phyloP scores from a whole-genome alignment of 345 rosid genomes.

The Hypericum perforatum region DNA sequence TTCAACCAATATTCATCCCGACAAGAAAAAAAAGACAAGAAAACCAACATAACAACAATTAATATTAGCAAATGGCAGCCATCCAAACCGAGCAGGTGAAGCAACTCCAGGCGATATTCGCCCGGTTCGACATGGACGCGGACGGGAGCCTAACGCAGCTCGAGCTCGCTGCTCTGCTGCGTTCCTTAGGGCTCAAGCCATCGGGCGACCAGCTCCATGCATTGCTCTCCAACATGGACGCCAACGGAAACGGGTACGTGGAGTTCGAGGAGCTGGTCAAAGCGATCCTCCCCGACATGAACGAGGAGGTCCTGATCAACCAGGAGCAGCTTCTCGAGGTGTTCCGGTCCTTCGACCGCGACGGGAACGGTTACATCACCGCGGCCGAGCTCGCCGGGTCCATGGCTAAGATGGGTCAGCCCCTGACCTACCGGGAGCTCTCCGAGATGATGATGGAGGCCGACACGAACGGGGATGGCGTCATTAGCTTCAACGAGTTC shows the following conservation, averaged over 20 bases:
- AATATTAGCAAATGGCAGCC: slow-evolving; percentile 15
- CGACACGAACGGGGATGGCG: slow-evolving; percentile 84
- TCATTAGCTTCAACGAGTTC: slow-evolving; percentile 71
- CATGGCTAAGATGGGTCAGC: slow-evolving; percentile 80
- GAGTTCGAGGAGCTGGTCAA: slow-evolving; percentile 76
- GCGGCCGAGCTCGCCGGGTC: slow-evolving; percentile 72
- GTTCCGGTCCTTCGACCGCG: slow-evolving; percentile 54
- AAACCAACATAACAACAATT: slow-evolving; percentile 5
- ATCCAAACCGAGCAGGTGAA: slow-evolving; percentile 44
- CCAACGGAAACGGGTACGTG: slow-evolving; percentile 67
- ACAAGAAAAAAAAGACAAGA: no score
- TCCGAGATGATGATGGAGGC: slow-evolving; percentile 87
- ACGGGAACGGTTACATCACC: slow-evolving; percentile 60
- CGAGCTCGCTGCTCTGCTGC: slow-evolving; percentile 83
- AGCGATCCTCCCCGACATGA: slow-evolving; percentile 60
- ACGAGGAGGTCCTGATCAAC: slow-evolving; percentile 45
- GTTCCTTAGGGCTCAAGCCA: slow-evolving; percentile 80
- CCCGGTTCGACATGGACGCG: slow-evolving; percentile 81
- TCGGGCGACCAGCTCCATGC: slow-evolving; percentile 62
- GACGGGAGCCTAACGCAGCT: slow-evolving; percentile 79
- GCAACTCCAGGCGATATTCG: slow-evolving; percentile 74
- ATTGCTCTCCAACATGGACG: slow-evolving; percentile 53
- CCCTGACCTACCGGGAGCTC: slow-evolving; percentile 56
- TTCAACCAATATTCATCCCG: no score
- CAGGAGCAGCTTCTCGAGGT: slow-evolving; percentile 58